Percentiles rank a stretch among this genome's conserved stretches.
Conservation (phyloP, 1,139 yeast genomes). For the Yamadazyma taylorii region DNA sequence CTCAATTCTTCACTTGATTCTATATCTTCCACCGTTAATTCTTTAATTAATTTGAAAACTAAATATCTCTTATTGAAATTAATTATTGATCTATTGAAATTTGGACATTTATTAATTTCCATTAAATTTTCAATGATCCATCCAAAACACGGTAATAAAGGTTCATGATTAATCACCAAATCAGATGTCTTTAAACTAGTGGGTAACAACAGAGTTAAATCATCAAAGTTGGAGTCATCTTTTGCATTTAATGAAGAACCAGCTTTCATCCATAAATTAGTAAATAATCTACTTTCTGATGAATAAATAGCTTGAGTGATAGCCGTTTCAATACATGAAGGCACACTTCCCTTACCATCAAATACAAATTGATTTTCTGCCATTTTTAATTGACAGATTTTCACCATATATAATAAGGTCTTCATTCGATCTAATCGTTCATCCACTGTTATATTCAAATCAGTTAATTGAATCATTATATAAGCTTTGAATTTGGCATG, state of each 20-base stretch:
- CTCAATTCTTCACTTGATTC: constrained; percentile 21
- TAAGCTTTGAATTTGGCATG: constrained; percentile 69
- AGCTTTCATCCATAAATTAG: constrained; percentile 62
- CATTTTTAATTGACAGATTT: constrained; percentile 72
- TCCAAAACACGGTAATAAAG: constrained; percentile 78
- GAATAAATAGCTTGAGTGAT: constrained; percentile 71
- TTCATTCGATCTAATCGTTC: constrained; percentile 73
- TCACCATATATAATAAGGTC: constrained; percentile 64
- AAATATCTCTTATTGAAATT: constrained; percentile 48
- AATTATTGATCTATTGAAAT: constrained; percentile 25
- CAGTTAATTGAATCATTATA: constrained; percentile 61
- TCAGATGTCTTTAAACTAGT: constrained; percentile 25
- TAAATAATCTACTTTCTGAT: constrained; percentile 75
- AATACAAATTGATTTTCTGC: constrained; percentile 57
- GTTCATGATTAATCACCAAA: constrained; percentile 33
- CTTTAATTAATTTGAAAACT: constrained; percentile 42
- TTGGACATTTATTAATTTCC: constrained; percentile 38
- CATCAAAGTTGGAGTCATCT: constrained; percentile 27
- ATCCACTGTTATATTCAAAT: constrained; percentile 51
- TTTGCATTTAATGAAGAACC: constrained; percentile 31
- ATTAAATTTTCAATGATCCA: constrained; percentile 49
- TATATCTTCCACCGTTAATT: constrained; percentile 39
- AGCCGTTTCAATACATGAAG: constrained; percentile 85
- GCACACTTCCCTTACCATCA: constrained; percentile 52
- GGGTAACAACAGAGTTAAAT: constrained; percentile 40